Conservation (phyloP, 768 basidiomycete species). For the Dacryopinax primogenitus region DNA sequence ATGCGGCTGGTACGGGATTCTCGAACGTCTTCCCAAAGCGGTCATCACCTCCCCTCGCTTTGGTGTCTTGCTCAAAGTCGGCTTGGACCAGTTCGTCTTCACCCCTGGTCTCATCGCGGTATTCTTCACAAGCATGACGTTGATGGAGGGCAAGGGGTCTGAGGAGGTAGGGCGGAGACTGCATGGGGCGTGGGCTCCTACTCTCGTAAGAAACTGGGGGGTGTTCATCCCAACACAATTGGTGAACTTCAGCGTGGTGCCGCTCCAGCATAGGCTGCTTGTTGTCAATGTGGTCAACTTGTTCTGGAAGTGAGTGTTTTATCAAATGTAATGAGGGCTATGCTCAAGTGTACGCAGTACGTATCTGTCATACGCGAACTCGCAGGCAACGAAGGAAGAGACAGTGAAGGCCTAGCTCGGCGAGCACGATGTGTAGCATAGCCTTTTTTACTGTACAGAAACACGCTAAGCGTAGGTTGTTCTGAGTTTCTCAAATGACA, state of each 20-base stretch:
- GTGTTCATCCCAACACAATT: conserved; percentile 67
- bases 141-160: conserved; percentile 60
- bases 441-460: too few relatives aligned
- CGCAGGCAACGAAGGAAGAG: not conserved
- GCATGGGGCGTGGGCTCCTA: conserved; percentile 53
- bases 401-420: not conserved
- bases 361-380: not conserved
- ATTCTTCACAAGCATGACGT: conserved; percentile 65
- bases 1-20: conserved; percentile 67
- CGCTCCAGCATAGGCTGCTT: conserved; percentile 62
- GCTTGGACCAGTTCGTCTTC: conserved; percentile 65
- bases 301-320: conserved; percentile 57
- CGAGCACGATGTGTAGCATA: not conserved
- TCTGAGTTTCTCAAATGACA: too few relatives aligned
- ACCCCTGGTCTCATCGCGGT: conserved; percentile 51
- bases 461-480: too few relatives aligned
- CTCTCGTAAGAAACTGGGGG: conserved; percentile 63
- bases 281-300: conserved; percentile 64
- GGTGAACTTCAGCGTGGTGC: conserved; percentile 66
- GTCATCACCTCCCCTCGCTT: conserved; percentile 2
- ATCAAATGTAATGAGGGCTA: not conserved
- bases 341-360: not conserved
- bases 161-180: conserved; percentile 41
- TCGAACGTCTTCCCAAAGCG: conserved; percentile 46
- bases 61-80: conserved; percentile 36